Conservation (phyloP, 177 flowering plant genomes). For the Vitis hybrid region DNA sequence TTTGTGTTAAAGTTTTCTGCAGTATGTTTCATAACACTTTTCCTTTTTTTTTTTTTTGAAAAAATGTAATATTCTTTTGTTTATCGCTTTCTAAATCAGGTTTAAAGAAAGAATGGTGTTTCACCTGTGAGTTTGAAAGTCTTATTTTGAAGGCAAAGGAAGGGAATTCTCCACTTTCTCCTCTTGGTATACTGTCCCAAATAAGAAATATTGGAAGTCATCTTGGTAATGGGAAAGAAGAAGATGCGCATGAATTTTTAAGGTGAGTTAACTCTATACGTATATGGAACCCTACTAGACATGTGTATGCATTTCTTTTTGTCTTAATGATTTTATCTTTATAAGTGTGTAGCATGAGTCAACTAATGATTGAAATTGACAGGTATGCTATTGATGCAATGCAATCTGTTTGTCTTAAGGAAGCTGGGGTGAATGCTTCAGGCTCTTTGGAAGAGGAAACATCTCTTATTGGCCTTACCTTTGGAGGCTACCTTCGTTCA, state of each 20-base stretch:
- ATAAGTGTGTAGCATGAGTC: background rate
- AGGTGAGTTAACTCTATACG: conserved; percentile 42
- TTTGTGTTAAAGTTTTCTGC: background rate
- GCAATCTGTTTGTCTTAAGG: conserved; percentile 79
- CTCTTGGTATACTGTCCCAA: conserved; percentile 71
- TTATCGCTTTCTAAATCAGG: conserved; percentile 41
- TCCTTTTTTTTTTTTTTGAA: too few relatives aligned
- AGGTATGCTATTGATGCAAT: conserved; percentile 87
- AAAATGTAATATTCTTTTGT: background rate
- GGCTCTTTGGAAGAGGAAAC: conserved; percentile 68
- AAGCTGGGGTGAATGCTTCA: conserved; percentile 42
- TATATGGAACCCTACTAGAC: background rate
- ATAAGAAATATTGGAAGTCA: conserved; percentile 64
- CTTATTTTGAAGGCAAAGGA: conserved; percentile 66
- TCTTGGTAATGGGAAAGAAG: conserved; percentile 86
- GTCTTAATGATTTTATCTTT: background rate
- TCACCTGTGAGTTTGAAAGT: conserved; percentile 83
- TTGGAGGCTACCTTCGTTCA: conserved; percentile 95
- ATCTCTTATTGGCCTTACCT: conserved; percentile 76
- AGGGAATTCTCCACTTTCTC: conserved; percentile 70
- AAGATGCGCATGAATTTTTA: conserved; percentile 98
- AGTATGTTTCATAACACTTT: conserved; percentile 2
- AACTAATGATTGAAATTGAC: conserved; percentile 10
- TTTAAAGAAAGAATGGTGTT: conserved; percentile 79
- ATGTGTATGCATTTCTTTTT: background rate